Percentiles rank a stretch among this genome's conserved stretches.
Conservation (phyloP, 163 green algal genomes). For the Prototheca cutis region DNA sequence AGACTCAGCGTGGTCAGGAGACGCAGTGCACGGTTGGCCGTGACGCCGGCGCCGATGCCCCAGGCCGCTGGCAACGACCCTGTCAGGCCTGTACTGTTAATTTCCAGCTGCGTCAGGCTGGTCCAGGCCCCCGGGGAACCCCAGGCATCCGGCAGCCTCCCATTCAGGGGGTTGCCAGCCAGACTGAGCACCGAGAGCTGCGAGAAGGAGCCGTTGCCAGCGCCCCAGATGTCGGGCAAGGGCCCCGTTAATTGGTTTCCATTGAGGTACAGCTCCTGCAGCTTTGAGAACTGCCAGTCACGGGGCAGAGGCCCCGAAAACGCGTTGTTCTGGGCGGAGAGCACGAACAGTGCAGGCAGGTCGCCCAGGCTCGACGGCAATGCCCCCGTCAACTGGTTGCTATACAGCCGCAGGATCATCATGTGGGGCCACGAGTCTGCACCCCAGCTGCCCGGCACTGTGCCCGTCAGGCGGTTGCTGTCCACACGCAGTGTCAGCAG, state of each 20-base stretch:
- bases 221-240: slow-evolving; percentile 9
- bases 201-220: not conserved
- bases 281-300: not conserved
- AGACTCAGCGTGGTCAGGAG: not conserved
- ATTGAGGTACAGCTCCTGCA: not conserved
- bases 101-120: too few relatives aligned
- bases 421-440: not conserved
- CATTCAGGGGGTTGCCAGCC: slow-evolving; percentile 13
- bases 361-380: not conserved
- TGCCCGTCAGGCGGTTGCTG: slow-evolving; percentile 10
- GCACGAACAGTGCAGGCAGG: not conserved
- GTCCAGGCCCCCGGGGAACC: not conserved
- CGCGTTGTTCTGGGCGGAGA: not conserved
- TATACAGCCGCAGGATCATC: slow-evolving; percentile 7
- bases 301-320: slow-evolving; percentile 1
- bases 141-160: slow-evolving; percentile 1
- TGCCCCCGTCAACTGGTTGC: slow-evolving; percentile 13
- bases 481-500: slow-evolving; percentile 8
- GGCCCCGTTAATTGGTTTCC: slow-evolving; percentile 1
- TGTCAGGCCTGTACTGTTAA: not conserved
- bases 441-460: not conserved
- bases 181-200: slow-evolving; percentile 14
- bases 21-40: too few relatives aligned
- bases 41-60: not conserved
- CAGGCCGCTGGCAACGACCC: slow-evolving; percentile 6